Base-by-base conservation (phyloP, 257 asterid genomes). In the Coffea eugenioides region DNA sequence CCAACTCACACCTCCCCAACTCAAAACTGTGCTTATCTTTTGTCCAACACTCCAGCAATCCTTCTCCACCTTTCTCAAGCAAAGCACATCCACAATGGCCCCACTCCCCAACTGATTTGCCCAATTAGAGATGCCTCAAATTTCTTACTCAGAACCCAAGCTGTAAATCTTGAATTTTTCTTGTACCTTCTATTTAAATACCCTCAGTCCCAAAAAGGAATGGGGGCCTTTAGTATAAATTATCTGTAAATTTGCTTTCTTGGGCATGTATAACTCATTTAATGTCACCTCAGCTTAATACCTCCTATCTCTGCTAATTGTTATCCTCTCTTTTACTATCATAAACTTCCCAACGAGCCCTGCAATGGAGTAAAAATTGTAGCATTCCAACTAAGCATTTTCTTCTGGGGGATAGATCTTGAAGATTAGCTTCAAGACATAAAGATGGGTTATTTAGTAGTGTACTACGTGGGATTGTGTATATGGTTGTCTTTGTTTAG, bases 381-480 rank as follows among this genome's bases (percentile, higher is more conserved):
- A 57, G 66, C 73, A 36, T 46, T 73, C 52, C 77, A 10, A 7
- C 54, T 57, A n/a, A 64, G 15, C 36, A 71, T 73, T 73, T 31
- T 57, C 65, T 16, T 10, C 77, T 13, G 49, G 34, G 62, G 76
- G 9, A 76, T 57, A 81, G 85, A 86, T 79, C 83, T 84, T 84
- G 82, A 77, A 54, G 27, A 48, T 46, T 51, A 39, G 20, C 11
- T 75, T 43, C 56, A 16, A 48, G 71, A 66, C 69, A 61, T 12
- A 14, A 74, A 51, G 52, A 78, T 76, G 89, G 87, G 57, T 75
- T 79, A 62, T 87, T 81, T 77, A 54, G 57, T 54, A 59, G 54
- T 77, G 73, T 39, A 69, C 9, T 39, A 69, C 20, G 57, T 72
- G 69, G 59, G 84, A 23, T 34, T 64, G 13, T 74, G 66, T 71